phyloP scores from a whole-genome alignment of 2,329 filamentous ascomycete species.

The Hirsutella rhossiliensis region DNA sequence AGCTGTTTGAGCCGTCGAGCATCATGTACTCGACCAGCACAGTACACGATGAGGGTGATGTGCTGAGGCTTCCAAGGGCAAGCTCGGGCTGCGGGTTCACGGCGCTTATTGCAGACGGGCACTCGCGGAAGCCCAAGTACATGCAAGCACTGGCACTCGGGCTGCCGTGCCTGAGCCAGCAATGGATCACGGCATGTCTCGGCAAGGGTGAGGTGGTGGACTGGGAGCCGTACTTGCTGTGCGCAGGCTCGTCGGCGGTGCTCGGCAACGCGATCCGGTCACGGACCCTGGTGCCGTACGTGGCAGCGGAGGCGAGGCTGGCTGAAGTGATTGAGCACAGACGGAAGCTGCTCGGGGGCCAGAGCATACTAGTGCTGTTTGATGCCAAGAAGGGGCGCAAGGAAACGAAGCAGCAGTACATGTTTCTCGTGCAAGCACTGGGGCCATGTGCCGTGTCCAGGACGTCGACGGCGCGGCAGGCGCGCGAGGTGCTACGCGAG shows the following conservation, averaged over 20 bases:
- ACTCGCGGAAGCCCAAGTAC: slow-evolving; percentile 82
- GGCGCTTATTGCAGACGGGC: slow-evolving; percentile 73
- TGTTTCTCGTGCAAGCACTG: slow-evolving; percentile 69
- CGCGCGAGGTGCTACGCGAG: slow-evolving; percentile 43
- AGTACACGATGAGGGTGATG: slow-evolving; percentile 15
- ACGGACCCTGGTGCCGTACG: slow-evolving; percentile 51
- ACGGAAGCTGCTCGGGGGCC: slow-evolving; percentile 49
- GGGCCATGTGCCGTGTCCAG: slow-evolving; percentile 55
- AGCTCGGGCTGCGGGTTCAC: slow-evolving; percentile 58
- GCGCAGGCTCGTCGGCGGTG: slow-evolving; percentile 67
- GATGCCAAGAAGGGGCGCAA: slow-evolving; percentile 41
- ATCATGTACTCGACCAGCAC: slow-evolving; percentile 20
- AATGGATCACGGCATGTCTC: slow-evolving; percentile 70
- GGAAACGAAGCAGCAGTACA: slow-evolving; percentile 56
- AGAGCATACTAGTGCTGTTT: slow-evolving; percentile 62
- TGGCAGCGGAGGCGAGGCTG: slow-evolving; percentile 44
- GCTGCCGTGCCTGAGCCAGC: slow-evolving; percentile 70
- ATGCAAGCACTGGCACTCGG: slow-evolving; percentile 89
- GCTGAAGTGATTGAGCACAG: slow-evolving; percentile 43
- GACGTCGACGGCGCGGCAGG: slow-evolving; percentile 54
- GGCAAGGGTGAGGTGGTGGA: slow-evolving; percentile 48
- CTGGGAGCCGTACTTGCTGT: slow-evolving; percentile 74
- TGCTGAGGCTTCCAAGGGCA: slow-evolving; percentile 39
- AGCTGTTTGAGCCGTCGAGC: slow-evolving; percentile 51
- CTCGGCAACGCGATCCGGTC: slow-evolving; percentile 70